Conservation (phyloP, 75 land plant genomes). For the Pinus tabuliformis region DNA sequence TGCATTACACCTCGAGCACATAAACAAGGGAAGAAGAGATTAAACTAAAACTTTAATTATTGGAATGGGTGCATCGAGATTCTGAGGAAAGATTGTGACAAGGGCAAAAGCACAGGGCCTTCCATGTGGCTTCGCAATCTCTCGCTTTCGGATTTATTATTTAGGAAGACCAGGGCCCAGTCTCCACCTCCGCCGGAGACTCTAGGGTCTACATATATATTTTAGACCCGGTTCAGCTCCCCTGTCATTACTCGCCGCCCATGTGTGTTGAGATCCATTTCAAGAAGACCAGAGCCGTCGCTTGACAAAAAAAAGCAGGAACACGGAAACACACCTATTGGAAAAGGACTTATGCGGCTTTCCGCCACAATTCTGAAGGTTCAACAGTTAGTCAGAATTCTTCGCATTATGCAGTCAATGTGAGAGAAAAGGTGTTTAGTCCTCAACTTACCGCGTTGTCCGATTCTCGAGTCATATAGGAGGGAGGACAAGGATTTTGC, state of each 20-base stretch:
- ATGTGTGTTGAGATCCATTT: background rate
- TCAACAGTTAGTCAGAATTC: too few species aligned
- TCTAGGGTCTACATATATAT: background rate
- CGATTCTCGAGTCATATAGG: background rate
- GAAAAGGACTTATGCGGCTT: background rate
- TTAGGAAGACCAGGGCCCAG: background rate
- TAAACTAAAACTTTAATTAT: background rate
- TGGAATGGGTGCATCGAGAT: background rate
- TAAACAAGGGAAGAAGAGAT: too few species aligned
- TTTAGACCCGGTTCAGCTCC: background rate
- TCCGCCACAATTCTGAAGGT: background rate
- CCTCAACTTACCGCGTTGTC: background rate
- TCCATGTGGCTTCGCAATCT: constrained; percentile 1
- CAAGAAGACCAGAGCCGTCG: background rate
- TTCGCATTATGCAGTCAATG: too few species aligned
- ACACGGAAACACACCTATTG: background rate
- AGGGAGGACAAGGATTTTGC: background rate
- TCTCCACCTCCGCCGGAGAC: background rate
- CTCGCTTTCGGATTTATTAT: background rate
- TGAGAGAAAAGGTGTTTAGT: background rate
- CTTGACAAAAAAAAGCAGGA: background rate
- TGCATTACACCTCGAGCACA: background rate
- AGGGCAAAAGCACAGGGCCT: background rate
- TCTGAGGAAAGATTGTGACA: background rate
- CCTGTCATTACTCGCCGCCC: background rate